These are phyloP conservation scores for Proteromonas lacertae DNA, from an alignment of 352 stramenopile genomes.

Conservation along the genomic window DNA sequence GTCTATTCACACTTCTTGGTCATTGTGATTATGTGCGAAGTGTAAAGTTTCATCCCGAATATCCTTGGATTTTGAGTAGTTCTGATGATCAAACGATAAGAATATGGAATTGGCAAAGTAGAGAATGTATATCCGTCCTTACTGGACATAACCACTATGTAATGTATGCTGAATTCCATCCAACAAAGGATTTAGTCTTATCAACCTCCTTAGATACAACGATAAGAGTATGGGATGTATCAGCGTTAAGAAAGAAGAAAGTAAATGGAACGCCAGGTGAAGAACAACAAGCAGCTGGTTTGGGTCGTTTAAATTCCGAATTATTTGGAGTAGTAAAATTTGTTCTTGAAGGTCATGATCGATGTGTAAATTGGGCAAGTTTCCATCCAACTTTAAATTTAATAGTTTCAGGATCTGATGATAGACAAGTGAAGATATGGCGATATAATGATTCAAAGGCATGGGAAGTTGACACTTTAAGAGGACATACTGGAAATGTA, in stretches of 20 bases:
- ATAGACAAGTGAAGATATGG: slow-evolving; percentile 89
- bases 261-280: slow-evolving; percentile 41
- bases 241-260: slow-evolving; percentile 89
- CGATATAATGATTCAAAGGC: slow-evolving; percentile 95
- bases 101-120: slow-evolving; percentile 98
- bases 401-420: slow-evolving; percentile 87
- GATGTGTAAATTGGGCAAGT: slow-evolving; percentile 93
- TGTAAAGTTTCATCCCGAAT: slow-evolving; percentile 95
- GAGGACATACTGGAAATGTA: slow-evolving; percentile 97
- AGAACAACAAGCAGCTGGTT: slow-evolving; percentile 24
- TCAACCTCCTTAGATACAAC: slow-evolving; percentile 92
- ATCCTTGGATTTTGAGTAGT: slow-evolving; percentile 87
- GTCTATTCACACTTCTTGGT: slow-evolving; percentile 88
- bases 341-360: slow-evolving; percentile 92
- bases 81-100: slow-evolving; percentile 92
- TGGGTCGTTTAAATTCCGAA: slow-evolving; percentile 47
- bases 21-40: slow-evolving; percentile 99
- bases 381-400: slow-evolving; percentile 93
- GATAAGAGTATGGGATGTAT: slow-evolving; percentile 94
- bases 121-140: slow-evolving; percentile 89
- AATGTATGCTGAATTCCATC: slow-evolving; percentile 98
- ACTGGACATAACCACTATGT: slow-evolving; percentile 99
- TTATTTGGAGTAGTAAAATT: slow-evolving; percentile 99
- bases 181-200: slow-evolving; percentile 94
- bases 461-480: slow-evolving; percentile 98